Conservation (phyloP, 2,329 filamentous ascomycete species). For the Diaporthe capsici region DNA sequence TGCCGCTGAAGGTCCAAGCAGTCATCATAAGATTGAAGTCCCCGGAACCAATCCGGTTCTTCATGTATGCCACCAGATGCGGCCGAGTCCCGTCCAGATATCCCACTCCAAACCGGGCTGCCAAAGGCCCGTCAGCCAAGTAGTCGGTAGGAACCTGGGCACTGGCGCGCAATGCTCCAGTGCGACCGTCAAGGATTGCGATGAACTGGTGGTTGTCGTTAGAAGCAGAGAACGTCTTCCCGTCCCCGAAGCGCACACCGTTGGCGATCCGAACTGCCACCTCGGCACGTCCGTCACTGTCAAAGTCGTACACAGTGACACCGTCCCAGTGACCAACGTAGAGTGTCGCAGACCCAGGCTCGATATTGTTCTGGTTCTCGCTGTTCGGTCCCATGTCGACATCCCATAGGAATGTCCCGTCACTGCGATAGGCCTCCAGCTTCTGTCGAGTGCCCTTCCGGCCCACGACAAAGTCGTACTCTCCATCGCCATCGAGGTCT, state of each 20-base stretch:
- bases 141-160: background rate
- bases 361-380: slow-evolving; percentile 5
- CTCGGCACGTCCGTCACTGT: slow-evolving; percentile 4
- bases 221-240: background rate
- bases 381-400: slow-evolving; percentile 4
- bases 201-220: slow-evolving; percentile 7
- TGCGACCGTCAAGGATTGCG: background rate
- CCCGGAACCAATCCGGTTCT: slow-evolving; percentile 4
- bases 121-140: background rate
- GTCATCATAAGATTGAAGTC: background rate
- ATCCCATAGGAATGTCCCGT: background rate
- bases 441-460: background rate
- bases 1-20: slow-evolving; percentile 8
- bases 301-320: background rate
- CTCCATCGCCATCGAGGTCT: background rate
- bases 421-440: background rate
- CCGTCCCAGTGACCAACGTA: background rate
- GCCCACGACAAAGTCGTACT: background rate
- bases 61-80: background rate
- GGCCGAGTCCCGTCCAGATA: slow-evolving; percentile 5
- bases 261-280: slow-evolving; percentile 12
- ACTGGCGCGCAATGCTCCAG: background rate
- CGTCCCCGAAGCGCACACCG: background rate
- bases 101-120: background rate
- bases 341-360: background rate